Evolutionary conservation across 2,329 filamentous ascomycete species (phyloP).

Genomic region (Fusarium sp.): DNA sequence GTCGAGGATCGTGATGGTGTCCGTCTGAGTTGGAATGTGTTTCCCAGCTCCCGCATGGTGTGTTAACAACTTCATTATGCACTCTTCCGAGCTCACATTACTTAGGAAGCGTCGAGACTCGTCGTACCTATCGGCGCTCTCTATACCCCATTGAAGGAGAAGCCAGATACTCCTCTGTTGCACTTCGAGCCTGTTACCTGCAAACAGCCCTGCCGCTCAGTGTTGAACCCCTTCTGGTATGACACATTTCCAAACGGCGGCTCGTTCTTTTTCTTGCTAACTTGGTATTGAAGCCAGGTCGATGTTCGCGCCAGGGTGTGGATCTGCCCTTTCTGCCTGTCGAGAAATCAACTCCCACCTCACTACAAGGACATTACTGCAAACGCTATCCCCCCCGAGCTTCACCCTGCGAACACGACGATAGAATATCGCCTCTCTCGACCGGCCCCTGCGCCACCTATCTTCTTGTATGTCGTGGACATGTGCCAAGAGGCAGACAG

Average conservation of each 20-base stretch:
- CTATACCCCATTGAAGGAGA: constrained; percentile 96
- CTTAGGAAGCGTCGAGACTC: constrained; percentile 88
- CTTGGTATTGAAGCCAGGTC: constrained; percentile 69
- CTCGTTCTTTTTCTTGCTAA: constrained; percentile 37
- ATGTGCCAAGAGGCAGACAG: constrained; percentile 91
- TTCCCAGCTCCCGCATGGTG: constrained; percentile 97
- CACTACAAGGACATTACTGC: constrained; percentile 92
- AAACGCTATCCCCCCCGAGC: constrained; percentile 83
- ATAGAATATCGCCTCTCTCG: constrained; percentile 87
- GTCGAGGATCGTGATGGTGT: constrained; percentile 97
- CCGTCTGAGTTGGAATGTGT: constrained; percentile 97
- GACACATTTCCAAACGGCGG: constrained; percentile 40
- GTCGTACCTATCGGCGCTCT: constrained; percentile 96
- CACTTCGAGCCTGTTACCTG: constrained; percentile 98
- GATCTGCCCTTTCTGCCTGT: constrained; percentile 91
- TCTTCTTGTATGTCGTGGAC: constrained; percentile 89
- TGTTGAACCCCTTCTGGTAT: constrained; percentile 97
- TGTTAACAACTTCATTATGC: constrained; percentile 44
- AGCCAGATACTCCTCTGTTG: constrained; percentile 86
- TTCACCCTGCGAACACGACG: constrained; percentile 86
- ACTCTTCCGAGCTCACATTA: constrained; percentile 8
- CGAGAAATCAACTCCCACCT: constrained; percentile 82
- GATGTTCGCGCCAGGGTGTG: constrained; percentile 85
- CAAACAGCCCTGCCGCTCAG: constrained; percentile 94
- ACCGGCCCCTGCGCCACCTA: constrained; percentile 85